A percentile compares a stretch with the other conserved stretches of the same genome.
phyloP scores from a whole-genome alignment of 495 filamentous ascomycete genomes.

The Aspergillus carlsbadensis region DNA sequence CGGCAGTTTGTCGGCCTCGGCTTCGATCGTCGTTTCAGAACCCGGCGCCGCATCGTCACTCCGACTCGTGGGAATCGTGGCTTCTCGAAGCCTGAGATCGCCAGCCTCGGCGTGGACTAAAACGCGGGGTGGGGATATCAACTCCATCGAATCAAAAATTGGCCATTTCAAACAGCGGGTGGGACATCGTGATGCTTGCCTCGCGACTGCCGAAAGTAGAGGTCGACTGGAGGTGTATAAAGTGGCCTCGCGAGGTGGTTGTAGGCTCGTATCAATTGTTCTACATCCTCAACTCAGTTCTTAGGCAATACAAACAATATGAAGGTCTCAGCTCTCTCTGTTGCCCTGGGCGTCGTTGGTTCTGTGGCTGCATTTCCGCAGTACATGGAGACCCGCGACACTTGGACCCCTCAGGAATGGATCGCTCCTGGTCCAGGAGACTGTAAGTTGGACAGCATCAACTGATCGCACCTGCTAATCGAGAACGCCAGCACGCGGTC shows the following conservation, averaged over 20 bases:
- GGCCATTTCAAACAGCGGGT: not conserved
- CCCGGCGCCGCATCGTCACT: too few relatives aligned
- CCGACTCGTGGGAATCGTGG: too few relatives aligned
- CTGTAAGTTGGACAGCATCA: not conserved
- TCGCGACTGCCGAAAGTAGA: not conserved
- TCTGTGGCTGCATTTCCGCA: constrained; percentile 12
- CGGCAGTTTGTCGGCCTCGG: too few relatives aligned
- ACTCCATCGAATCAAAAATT: not conserved
- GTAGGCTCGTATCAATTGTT: not conserved
- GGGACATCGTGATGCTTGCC: not conserved
- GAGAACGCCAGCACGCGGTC: constrained; percentile 12
- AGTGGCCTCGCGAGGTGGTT: not conserved
- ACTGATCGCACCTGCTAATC: not conserved
- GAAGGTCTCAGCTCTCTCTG: constrained; percentile 10
- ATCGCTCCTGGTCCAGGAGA: constrained; percentile 12
- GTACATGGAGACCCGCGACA: constrained; percentile 1
- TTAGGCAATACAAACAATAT: not conserved
- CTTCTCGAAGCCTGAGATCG: too few relatives aligned
- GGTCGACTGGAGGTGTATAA: not conserved
- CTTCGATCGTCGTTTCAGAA: too few relatives aligned
- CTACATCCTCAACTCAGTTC: not conserved
- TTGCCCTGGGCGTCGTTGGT: not conserved
- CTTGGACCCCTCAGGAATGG: constrained; percentile 11
- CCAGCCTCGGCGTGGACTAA: too few relatives aligned
- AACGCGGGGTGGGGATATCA: too few relatives aligned